Conservation (phyloP, 371 early-diverging fungal species). For the Mucor ambiguus region DNA sequence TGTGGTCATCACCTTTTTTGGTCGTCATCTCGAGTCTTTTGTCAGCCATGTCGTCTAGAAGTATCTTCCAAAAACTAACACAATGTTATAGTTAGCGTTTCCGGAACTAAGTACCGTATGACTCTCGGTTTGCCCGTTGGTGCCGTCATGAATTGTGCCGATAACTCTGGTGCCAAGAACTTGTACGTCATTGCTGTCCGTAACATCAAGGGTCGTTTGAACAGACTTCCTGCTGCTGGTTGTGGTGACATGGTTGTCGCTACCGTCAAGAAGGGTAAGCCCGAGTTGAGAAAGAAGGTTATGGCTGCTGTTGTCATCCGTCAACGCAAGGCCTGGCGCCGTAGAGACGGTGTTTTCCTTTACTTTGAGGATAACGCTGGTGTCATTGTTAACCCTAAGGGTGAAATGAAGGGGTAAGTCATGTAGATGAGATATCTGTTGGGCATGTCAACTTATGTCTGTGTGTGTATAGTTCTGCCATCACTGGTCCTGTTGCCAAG, state of each 20-base stretch:
- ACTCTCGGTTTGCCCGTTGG: slow-evolving; percentile 99
- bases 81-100: slow-evolving; percentile 56
- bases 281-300: slow-evolving; percentile 99
- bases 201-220: slow-evolving; percentile 96
- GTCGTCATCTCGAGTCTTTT: not conserved
- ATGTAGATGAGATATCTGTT: too few species aligned
- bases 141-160: slow-evolving; percentile 99
- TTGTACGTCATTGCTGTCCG: slow-evolving; percentile 99
- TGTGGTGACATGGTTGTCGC: slow-evolving; percentile 99
- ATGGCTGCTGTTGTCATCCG: slow-evolving; percentile 99
- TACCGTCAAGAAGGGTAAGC: slow-evolving; percentile 99
- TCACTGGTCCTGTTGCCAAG: slow-evolving; percentile 99
- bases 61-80: not conserved
- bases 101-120: slow-evolving; percentile 98
- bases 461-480: slow-evolving; percentile 86
- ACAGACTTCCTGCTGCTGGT: slow-evolving; percentile 99
- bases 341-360: slow-evolving; percentile 99
- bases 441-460: not conserved
- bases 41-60: not conserved
- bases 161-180: slow-evolving; percentile 99
- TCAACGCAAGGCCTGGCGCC: slow-evolving; percentile 99
- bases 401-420: slow-evolving; percentile 98
- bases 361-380: slow-evolving; percentile 90
- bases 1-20: not conserved
- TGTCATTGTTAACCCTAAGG: slow-evolving; percentile 88